Evolutionary conservation across 306 rosid genomes (phyloP), one percentile per base, ranked within the genome.

Genomic region (Cicer pinnatifidum): DNA sequence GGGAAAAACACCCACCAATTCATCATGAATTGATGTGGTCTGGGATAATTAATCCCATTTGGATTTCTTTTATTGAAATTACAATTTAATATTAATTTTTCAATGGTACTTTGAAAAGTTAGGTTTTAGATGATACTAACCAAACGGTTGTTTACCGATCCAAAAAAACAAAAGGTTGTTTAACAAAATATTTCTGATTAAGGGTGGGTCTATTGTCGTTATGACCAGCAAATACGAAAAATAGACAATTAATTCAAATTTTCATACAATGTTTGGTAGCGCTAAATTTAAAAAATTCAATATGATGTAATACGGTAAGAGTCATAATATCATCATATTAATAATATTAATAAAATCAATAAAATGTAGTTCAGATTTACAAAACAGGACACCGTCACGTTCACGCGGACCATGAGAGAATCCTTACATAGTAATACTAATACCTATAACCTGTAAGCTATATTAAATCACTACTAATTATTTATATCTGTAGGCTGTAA

Each of bases 321-420:
- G 15, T 41, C 45, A 5, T 28, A 28, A 28, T 28, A 28, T 28
- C 53, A 48, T 52, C 61, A n/a, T n/a, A n/a, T n/a, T n/a, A n/a
- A 16, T 16, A 0, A 56, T 56, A 20, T 19, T 1, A 6, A 23
- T 64, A 53, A 76, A 53, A 80, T 51, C 8, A 40, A 67, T 62
- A 73, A 52, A 53, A 39, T 73, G 53, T 67, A 35, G 17, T 76
- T 47, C 47, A 47, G 54, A 68, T 84, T 61, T 80, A 84, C 87
- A 84, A 37, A 69, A 76, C 67, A 77, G 72, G 62, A 72, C 10
- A 43, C 71, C 39, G 57, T 57, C 85, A 81, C 76, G 80, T 70
- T 79, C 67, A 35, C 12, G 17, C 3, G 10, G 63, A 48, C 71
- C 59, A 58, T n/a, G 59, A 66, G 41, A 71, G 73, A 33, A 56